These are phyloP conservation scores for Verbascum thapsus DNA, from an alignment of 257 asterid species.

Conservation along the genomic window DNA sequence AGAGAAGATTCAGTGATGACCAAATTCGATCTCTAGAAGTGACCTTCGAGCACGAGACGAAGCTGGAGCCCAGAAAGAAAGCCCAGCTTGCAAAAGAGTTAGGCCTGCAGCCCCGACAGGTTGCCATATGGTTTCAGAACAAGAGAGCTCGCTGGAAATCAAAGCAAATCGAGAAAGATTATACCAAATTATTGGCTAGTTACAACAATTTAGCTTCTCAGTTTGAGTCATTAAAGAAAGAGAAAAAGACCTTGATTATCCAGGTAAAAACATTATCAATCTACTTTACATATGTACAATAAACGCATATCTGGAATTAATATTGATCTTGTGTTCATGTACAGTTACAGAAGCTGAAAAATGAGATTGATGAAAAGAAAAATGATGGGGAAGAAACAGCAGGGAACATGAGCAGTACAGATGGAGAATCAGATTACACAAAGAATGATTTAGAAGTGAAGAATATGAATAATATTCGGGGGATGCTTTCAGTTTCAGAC, in stretches of 20 bases:
- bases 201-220: conserved; percentile 42
- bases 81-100: conserved; percentile 50
- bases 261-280: conserved; percentile 52
- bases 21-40: conserved; percentile 56
- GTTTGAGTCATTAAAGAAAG: conserved; percentile 44
- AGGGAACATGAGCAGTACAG: conserved; percentile 13
- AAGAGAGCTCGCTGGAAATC: conserved; percentile 75
- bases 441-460: conserved; percentile 26
- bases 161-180: conserved; percentile 57
- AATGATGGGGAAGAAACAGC: conserved; percentile 23
- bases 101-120: conserved; percentile 73
- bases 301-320: too few relatives aligned
- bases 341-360: conserved; percentile 48
- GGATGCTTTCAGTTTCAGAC: conserved; percentile 22
- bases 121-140: conserved; percentile 77
- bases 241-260: conserved; percentile 42
- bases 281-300: too few relatives aligned
- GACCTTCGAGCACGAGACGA: conserved; percentile 54
- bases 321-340: neutral
- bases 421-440: neutral
- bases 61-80: conserved; percentile 56
- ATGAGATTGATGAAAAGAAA: conserved; percentile 24
- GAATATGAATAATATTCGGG: conserved; percentile 6
- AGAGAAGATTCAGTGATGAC: conserved; percentile 54
- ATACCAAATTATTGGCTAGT: conserved; percentile 29